Percentiles rank a stretch among this genome's conserved stretches.
These are phyloP conservation scores for Trebouxia sp. DNA, from an alignment of 139 green algal genomes.

Conservation along the genomic window DNA sequence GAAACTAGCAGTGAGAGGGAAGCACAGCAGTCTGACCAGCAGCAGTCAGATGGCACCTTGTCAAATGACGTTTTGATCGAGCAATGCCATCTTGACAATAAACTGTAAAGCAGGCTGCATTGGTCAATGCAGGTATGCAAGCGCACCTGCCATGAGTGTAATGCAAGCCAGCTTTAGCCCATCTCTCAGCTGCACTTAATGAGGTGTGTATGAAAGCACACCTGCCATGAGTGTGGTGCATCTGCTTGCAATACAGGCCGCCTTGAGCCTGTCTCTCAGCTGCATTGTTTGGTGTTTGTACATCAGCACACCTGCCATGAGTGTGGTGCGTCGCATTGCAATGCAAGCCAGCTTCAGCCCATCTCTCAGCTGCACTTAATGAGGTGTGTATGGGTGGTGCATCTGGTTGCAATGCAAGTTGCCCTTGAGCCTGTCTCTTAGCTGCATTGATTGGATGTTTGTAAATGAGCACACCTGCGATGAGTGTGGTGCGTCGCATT, in stretches of 20 bases:
- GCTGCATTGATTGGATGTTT: neutral
- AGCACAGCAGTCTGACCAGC: too few relatives aligned
- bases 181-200: neutral
- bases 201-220: neutral
- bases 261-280: neutral
- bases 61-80: neutral
- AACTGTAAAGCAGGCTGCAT: neutral
- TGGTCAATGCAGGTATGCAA: neutral
- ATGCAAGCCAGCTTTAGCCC: neutral
- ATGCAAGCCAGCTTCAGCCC: neutral
- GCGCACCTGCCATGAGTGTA: neutral
- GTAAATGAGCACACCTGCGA: neutral
- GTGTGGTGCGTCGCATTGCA: neutral
- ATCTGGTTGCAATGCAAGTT: neutral
- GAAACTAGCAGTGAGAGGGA: too few relatives aligned
- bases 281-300: neutral
- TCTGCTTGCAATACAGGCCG: neutral
- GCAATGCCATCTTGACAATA: neutral
- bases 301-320: slow-evolving; percentile 1
- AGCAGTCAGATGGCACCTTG: neutral
- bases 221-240: neutral
- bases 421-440: neutral
- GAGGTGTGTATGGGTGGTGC: neutral
- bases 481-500: neutral
- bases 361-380: neutral